Evolutionary conservation across 805 yeast species (phyloP).

Genomic region (Diddensiella transvaalensis): DNA sequence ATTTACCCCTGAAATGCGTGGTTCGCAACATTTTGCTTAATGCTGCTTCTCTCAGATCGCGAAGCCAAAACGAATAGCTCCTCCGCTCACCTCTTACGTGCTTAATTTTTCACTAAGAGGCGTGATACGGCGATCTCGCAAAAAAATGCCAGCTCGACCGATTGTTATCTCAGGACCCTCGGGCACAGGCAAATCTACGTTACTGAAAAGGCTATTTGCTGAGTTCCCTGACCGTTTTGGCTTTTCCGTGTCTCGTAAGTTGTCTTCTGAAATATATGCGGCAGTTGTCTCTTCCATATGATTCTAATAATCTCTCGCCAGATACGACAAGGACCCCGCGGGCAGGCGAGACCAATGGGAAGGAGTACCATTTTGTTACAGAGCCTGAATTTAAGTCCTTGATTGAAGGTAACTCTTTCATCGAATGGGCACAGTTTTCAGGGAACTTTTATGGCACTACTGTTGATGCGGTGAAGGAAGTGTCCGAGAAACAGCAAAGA

Average conservation of each 20-base stretch:
- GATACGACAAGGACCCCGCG: constrained; percentile 91
- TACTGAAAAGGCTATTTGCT: constrained; percentile 81
- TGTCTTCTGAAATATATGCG: neutral
- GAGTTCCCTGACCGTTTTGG: constrained; percentile 91
- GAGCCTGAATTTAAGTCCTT: constrained; percentile 76
- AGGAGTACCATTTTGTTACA: constrained; percentile 81
- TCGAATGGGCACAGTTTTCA: constrained; percentile 97
- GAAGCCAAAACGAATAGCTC: too few species aligned
- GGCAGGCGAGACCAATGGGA: constrained; percentile 84
- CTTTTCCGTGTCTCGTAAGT: constrained; percentile 73
- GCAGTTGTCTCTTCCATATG: neutral
- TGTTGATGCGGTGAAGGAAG: constrained; percentile 76
- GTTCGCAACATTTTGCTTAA: too few species aligned
- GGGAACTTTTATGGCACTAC: constrained; percentile 98
- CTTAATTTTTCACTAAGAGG: too few species aligned
- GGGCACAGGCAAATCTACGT: constrained; percentile 90
- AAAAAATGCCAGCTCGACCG: constrained; percentile 51
- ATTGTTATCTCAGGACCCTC: constrained; percentile 97
- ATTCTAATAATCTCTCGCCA: constrained; percentile 17
- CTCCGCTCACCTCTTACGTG: too few species aligned
- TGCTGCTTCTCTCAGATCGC: too few species aligned
- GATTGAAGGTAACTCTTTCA: constrained; percentile 71
- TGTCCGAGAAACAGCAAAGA: constrained; percentile 51
- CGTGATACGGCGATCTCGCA: too few species aligned
- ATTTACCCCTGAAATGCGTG: too few species aligned